Evolutionary conservation across 2,329 filamentous ascomycete species (phyloP).

Genomic region (Aspergillus clavatus): DNA sequence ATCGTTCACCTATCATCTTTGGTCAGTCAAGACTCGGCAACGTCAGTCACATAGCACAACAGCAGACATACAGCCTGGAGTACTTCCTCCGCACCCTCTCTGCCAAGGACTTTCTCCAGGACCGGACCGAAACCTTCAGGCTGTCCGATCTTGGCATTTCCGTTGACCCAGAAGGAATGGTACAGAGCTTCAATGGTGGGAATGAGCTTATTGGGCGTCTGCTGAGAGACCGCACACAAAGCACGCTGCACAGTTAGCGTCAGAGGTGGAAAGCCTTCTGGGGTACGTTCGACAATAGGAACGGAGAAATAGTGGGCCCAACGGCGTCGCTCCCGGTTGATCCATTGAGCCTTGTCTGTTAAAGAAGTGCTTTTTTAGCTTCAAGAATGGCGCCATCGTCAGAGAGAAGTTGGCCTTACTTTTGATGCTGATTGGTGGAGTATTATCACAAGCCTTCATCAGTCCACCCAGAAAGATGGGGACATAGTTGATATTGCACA

Average conservation of each 20-base stretch:
- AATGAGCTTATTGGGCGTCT: constrained; percentile 40
- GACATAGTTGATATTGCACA: constrained; percentile 52
- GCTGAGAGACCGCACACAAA: constrained; percentile 45
- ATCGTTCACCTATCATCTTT: constrained; percentile 18
- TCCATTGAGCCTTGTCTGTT: constrained; percentile 59
- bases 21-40: constrained; percentile 2
- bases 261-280: constrained; percentile 50
- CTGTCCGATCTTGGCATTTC: constrained; percentile 40
- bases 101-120: constrained; percentile 44
- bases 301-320: constrained; percentile 52
- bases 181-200: constrained; percentile 46
- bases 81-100: constrained; percentile 40
- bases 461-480: constrained; percentile 58
- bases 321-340: constrained; percentile 49
- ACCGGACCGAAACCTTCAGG: constrained; percentile 43
- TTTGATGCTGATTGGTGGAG: constrained; percentile 52
- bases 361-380: neutral
- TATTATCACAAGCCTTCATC: constrained; percentile 54
- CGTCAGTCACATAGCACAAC: neutral
- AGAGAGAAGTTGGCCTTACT: constrained; percentile 36
- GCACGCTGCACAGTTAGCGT: constrained; percentile 51
- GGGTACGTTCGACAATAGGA: constrained; percentile 44
- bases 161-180: constrained; percentile 50
- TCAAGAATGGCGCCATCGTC: neutral
- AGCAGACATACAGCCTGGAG: constrained; percentile 35